phyloP scores from a whole-genome alignment of 306 rosid genomes.

The Vigna reflexopilosa region DNA sequence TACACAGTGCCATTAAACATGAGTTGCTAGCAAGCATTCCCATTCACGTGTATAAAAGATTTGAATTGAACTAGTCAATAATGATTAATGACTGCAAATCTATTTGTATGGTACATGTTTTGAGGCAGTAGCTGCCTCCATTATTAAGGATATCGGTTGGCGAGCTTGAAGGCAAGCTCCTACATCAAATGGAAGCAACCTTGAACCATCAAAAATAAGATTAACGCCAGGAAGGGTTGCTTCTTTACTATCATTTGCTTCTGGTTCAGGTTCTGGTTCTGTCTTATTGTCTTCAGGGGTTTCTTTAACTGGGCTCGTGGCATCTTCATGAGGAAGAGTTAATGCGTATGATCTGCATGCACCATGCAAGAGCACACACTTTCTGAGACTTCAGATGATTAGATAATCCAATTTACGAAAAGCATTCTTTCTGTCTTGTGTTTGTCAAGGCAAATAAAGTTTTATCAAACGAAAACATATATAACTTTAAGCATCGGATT shows the following conservation, averaged over 20 bases:
- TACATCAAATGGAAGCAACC: slow-evolving; percentile 86
- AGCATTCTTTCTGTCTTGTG: background rate
- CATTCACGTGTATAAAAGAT: slow-evolving; percentile 18
- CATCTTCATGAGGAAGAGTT: slow-evolving; percentile 63
- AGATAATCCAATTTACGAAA: slow-evolving; percentile 18
- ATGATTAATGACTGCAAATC: slow-evolving; percentile 39
- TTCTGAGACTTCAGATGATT: slow-evolving; percentile 25
- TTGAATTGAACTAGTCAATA: slow-evolving; percentile 39
- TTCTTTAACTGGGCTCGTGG: slow-evolving; percentile 68
- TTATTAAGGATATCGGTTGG: slow-evolving; percentile 81
- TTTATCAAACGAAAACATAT: background rate
- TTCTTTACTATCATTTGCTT: slow-evolving; percentile 84
- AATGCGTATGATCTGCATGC: slow-evolving; percentile 81
- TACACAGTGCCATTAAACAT: slow-evolving; percentile 34
- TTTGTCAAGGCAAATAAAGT: background rate
- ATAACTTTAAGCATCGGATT: slow-evolving; percentile 6
- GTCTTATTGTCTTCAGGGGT: slow-evolving; percentile 46
- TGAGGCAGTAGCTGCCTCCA: slow-evolving; percentile 86
- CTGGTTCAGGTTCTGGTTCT: slow-evolving; percentile 67
- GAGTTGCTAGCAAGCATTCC: slow-evolving; percentile 28
- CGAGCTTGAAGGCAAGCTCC: slow-evolving; percentile 98
- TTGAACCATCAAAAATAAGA: slow-evolving; percentile 89
- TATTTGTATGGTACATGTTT: slow-evolving; percentile 64
- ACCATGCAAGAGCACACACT: slow-evolving; percentile 41
- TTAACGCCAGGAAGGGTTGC: slow-evolving; percentile 87